Base-by-base conservation (phyloP, 2,329 filamentous ascomycete species). In the Colletotrichum tamarilloi region DNA sequence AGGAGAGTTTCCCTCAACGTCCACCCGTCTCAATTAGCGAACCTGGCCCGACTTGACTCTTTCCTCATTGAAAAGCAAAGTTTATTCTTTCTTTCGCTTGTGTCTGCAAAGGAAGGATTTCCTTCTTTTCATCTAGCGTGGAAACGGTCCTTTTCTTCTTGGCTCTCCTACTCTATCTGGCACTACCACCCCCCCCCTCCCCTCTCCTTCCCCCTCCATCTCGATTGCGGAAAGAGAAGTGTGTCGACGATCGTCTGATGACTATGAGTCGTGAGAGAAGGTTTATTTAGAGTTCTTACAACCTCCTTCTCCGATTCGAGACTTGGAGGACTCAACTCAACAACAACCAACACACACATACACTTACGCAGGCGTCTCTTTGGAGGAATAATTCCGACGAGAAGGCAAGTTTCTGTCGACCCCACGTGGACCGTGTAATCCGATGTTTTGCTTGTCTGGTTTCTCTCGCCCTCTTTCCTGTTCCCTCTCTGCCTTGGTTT, bases 1-100 rank as follows among this genome's bases (percentile, higher is more conserved):
- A 58, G 42, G 57, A 64, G 60, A 73, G 66, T 73, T 73, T 72
- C 16, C 28, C 16, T 62, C 64, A 19, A 60, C 46, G 16, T 57
- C 35, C n/a, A 55, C 35, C 38, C 59, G 49, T 49, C 57, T 53
- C 57, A 55, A 64, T 22, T 22, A 38, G 42, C 19, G 42, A 49
- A 49, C 42, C 26, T 30, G 30, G 4, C 42, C 26, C n/a, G 30
- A 53, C 22, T 49, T 26, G 28, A 38, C 46, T 64, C 30, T 42
- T 16, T 42, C 22, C 30, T 19, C 7, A 49, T 12, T 53, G 26
- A 7, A n/a, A 49, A 26, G 14, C 52, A n/a, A 64, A 64, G 14
- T 38, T 55, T 64, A 4, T 53, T 35, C 11, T 35, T 42, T 42
- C 12, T 6, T 42, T 42, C 12, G 12, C 35, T 42, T 35, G 19